Conservation (phyloP, 2,329 filamentous ascomycete species). For the Boeremia exigua region DNA sequence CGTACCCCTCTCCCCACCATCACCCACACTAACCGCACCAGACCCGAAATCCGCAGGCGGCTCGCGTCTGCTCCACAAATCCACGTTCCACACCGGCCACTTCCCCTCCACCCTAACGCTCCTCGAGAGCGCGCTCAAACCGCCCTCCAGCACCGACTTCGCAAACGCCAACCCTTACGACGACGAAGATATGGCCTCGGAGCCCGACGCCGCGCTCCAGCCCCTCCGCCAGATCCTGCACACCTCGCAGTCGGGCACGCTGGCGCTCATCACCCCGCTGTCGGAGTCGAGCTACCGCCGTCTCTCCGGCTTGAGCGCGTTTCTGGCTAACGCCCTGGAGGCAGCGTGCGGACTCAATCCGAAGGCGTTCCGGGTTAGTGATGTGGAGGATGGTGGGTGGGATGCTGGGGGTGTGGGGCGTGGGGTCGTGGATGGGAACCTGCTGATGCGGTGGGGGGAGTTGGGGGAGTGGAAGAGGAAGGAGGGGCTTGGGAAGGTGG, state of each 20-base stretch:
- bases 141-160: conserved; percentile 45
- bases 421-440: conserved; percentile 77
- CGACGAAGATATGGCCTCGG: conserved; percentile 38
- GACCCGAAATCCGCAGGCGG: conserved; percentile 94
- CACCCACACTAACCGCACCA: conserved; percentile 44
- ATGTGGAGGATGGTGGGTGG: conserved; percentile 48
- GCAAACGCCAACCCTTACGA: conserved; percentile 35
- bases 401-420: conserved; percentile 57
- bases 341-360: conserved; percentile 84
- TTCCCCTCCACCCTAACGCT: conserved; percentile 76
- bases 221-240: conserved; percentile 42
- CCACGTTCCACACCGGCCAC: conserved; percentile 87
- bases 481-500: conserved; percentile 78
- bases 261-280: conserved; percentile 79
- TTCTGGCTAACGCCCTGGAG: conserved; percentile 77
- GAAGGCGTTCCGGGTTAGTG: conserved; percentile 71
- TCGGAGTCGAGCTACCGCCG: conserved; percentile 83
- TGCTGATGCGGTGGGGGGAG: conserved; percentile 78
- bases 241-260: conserved; percentile 67
- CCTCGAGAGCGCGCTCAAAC: conserved; percentile 69
- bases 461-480: conserved; percentile 72
- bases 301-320: conserved; percentile 79
- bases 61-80: conserved; percentile 82
- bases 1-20: no score
- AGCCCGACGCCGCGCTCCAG: conserved; percentile 3